Evolutionary conservation across 345 rosid species (phyloP), one percentile per base, ranked within the genome.

Genomic region (Rhodamnia argentea): DNA sequence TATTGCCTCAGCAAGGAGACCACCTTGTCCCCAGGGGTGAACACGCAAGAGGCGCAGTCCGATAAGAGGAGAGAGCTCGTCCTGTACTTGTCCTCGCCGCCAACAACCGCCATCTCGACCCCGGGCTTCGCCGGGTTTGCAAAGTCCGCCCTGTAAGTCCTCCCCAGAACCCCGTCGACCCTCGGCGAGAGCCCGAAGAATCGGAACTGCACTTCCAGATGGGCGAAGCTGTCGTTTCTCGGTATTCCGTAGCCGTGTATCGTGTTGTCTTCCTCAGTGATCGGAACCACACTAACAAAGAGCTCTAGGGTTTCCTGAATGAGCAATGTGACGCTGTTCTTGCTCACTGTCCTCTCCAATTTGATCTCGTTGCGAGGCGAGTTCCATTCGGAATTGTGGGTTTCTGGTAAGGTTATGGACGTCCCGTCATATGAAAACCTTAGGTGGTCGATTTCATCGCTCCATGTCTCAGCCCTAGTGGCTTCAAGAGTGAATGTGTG

Each of bases 121-220:
- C 88, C 88, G 3, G 58, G 54, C 88, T 81, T 87, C 0, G 82
- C 88, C 62, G 57, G 88, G 84, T 75, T 84, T 47, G 6, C 78
- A 47, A 56, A 87, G 44, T 82, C 86, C 8, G 29, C 84, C 56
- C 62, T 18, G 82, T 87, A 87, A 24, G 86, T 87, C 84, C 60
- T 83, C 74, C 81, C 88, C n/a, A 23, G 62, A 40, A 84, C 84
- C 1, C 88, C 84, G n/a, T 84, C 86, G 1, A 84, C 88, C 58
- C 50, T 57, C 37, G 52, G 62, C 7, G 84, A 84, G 20, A 84
- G 86, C 70, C 60, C 54, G 37, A 58, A 42, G 84, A 87, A 84
- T 53, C 59, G 8, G 82, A 87, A 87, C 88, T 82, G 86, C 40
- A 84, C 84, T 40, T 87, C 88, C 60, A 84, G 83, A 82, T 84